These are phyloP conservation scores for Mycena venus DNA, from an alignment of 768 basidiomycete species.

Conservation along the genomic window DNA sequence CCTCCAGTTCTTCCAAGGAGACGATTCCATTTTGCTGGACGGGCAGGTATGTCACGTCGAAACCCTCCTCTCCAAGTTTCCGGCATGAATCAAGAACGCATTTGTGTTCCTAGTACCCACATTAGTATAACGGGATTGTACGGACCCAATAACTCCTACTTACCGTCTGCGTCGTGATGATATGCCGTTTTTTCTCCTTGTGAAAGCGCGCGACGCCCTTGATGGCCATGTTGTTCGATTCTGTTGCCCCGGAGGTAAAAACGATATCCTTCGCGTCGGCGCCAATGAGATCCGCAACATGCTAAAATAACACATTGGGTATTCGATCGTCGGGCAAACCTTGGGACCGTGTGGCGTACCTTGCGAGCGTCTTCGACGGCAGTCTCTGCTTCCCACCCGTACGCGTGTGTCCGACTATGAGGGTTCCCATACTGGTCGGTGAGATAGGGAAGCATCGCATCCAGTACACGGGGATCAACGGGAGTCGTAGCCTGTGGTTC, in stretches of 20 bases:
- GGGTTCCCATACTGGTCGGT: constrained; percentile 98
- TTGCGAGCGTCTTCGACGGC: constrained; percentile 94
- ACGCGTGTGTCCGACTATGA: constrained; percentile 97
- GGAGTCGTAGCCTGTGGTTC: constrained; percentile 92
- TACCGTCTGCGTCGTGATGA: constrained; percentile 96
- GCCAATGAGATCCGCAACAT: constrained; percentile 93
- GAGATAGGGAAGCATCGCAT: constrained; percentile 95
- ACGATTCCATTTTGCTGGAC: constrained; percentile 90
- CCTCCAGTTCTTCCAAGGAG: constrained; percentile 82
- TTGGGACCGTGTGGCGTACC: constrained; percentile 51
- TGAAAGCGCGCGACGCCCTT: constrained; percentile 98
- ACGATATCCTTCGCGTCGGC: constrained; percentile 96
- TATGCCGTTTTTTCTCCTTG: constrained; percentile 91
- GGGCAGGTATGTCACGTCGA: constrained; percentile 98
- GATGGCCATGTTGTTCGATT: constrained; percentile 97
- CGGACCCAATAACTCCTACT: constrained; percentile 46
- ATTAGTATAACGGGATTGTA: neutral
- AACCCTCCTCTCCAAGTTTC: constrained; percentile 95
- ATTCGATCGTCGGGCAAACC: constrained; percentile 7
- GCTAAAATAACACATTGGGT: constrained; percentile 54
- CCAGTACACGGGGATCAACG: constrained; percentile 95
- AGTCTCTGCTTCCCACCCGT: constrained; percentile 98
- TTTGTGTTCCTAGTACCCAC: constrained; percentile 86
- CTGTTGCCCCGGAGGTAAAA: constrained; percentile 98
- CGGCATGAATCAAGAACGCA: constrained; percentile 98